Evolutionary conservation across 352 stramenopile species (phyloP).

Genomic region (Phytophthora sp.): DNA sequence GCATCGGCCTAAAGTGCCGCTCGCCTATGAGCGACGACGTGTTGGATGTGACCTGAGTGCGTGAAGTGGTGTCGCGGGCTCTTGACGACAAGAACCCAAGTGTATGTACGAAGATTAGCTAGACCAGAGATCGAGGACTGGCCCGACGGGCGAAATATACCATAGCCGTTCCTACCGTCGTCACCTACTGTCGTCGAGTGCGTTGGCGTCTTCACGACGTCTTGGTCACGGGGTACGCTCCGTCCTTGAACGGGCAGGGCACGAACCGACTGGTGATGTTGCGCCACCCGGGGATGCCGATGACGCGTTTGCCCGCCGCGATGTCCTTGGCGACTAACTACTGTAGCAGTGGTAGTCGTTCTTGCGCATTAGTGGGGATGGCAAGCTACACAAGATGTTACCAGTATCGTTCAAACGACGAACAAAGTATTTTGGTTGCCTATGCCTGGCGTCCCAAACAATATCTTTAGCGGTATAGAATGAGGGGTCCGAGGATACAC

Average conservation of each 20-base stretch:
- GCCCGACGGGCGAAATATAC: background rate
- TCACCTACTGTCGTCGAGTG: conserved; percentile 4
- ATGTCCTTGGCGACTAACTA: conserved; percentile 19
- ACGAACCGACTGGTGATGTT: conserved; percentile 45
- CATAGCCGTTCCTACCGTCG: background rate
- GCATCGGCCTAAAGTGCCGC: background rate
- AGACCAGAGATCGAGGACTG: background rate
- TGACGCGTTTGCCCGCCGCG: conserved; percentile 36
- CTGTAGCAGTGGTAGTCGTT: conserved; percentile 47
- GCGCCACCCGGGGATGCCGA: conserved; percentile 57
- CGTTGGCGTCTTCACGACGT: no score
- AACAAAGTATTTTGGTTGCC: no score
- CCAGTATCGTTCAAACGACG: no score
- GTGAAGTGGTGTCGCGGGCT: background rate
- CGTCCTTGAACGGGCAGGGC: conserved; percentile 26
- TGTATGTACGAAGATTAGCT: background rate
- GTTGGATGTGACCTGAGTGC: no score
- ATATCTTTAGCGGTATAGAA: no score
- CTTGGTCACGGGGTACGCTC: background rate
- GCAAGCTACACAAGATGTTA: no score
- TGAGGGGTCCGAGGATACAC: no score
- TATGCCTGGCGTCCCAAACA: no score
- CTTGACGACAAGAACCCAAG: background rate
- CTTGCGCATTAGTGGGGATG: no score
- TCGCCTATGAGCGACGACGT: background rate